Conservation (phyloP, 495 filamentous ascomycete species). For the Annulohypoxylon maeteangense region DNA sequence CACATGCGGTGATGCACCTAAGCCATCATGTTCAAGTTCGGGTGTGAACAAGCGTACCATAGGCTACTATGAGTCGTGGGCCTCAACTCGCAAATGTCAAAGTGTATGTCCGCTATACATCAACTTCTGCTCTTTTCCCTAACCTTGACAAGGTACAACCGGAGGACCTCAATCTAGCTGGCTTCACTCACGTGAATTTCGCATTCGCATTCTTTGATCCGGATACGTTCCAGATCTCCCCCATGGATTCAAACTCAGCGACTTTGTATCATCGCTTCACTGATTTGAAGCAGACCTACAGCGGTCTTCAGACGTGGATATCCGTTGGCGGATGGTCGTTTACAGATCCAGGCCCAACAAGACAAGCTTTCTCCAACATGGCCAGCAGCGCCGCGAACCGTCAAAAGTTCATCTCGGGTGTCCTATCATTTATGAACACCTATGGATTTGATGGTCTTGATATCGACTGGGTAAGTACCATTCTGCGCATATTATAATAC, state of each 20-base stretch:
- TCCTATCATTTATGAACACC: constrained; percentile 54
- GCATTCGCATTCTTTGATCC: constrained; percentile 42
- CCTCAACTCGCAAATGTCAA: neutral
- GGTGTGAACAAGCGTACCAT: neutral
- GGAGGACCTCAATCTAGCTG: neutral
- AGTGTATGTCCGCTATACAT: neutral
- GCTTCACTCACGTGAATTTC: constrained; percentile 45
- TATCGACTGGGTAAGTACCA: constrained; percentile 59
- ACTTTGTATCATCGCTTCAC: neutral
- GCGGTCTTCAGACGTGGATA: constrained; percentile 50
- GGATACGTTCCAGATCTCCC: constrained; percentile 18
- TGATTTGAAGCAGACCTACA: neutral
- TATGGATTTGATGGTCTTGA: constrained; percentile 68
- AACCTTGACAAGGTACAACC: neutral
- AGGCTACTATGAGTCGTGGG: neutral
- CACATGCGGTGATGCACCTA: neutral
- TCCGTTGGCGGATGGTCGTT: constrained; percentile 59
- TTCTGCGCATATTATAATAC: neutral
- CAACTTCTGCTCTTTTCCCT: neutral
- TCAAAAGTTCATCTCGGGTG: constrained; percentile 55
- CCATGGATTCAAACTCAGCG: neutral
- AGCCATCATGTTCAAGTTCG: neutral
- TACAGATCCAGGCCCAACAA: constrained; percentile 49
- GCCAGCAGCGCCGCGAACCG: constrained; percentile 45
- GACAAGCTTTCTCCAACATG: constrained; percentile 26